Conservation (phyloP, 192 early-diverging fungal species). For the Coemansia sp. region DNA sequence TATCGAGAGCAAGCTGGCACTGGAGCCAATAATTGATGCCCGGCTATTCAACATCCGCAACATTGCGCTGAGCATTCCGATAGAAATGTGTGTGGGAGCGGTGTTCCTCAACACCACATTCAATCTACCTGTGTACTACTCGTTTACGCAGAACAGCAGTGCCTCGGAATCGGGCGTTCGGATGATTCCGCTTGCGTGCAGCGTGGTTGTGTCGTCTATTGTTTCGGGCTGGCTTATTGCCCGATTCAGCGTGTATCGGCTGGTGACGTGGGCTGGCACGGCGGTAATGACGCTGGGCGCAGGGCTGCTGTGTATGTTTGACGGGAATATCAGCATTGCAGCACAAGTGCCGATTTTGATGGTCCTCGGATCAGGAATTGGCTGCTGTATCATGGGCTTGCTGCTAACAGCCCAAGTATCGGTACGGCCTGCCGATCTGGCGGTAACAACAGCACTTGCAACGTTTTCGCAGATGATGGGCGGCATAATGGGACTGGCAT, state of each 20-base stretch:
- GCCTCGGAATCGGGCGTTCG: slow-evolving; percentile 47
- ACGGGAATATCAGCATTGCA: slow-evolving; percentile 32
- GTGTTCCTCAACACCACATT: slow-evolving; percentile 53
- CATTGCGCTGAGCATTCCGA: slow-evolving; percentile 43
- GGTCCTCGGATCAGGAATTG: slow-evolving; percentile 49
- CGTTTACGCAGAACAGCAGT: slow-evolving; percentile 47
- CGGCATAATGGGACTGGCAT: slow-evolving; percentile 51
- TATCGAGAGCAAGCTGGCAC: slow-evolving; percentile 67
- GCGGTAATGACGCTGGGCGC: slow-evolving; percentile 46
- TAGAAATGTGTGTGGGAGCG: slow-evolving; percentile 48
- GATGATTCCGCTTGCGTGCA: slow-evolving; percentile 46
- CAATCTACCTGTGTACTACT: slow-evolving; percentile 53
- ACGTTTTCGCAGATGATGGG: slow-evolving; percentile 54
- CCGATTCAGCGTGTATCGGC: slow-evolving; percentile 37
- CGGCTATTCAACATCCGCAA: slow-evolving; percentile 65
- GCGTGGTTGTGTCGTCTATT: slow-evolving; percentile 40
- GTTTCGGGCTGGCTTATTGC: slow-evolving; percentile 49
- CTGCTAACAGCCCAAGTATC: slow-evolving; percentile 49
- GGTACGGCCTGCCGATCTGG: slow-evolving; percentile 32
- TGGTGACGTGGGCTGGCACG: slow-evolving; percentile 36
- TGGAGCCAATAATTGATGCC: slow-evolving; percentile 77
- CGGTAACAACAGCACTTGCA: slow-evolving; percentile 48
- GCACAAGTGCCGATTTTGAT: slow-evolving; percentile 43
- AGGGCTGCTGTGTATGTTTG: slow-evolving; percentile 40
- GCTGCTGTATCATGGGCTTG: slow-evolving; percentile 48